Evolutionary conservation across 129 eudicot species (phyloP).

Genomic region (Calendula officinalis): DNA sequence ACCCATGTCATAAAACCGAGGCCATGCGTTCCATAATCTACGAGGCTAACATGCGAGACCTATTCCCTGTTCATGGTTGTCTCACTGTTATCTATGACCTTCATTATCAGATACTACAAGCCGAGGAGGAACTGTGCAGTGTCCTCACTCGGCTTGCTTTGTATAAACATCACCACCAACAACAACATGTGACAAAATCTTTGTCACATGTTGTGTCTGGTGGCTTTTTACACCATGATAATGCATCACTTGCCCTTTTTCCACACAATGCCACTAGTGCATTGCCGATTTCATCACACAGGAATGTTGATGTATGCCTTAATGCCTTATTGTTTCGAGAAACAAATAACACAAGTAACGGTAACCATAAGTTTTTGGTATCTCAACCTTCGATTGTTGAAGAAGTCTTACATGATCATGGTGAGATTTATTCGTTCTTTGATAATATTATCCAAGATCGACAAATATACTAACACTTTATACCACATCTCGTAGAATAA

Average conservation of each 20-base stretch:
- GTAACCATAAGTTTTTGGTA: constrained; percentile 1
- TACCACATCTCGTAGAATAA: background rate
- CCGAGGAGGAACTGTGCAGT: constrained; percentile 47
- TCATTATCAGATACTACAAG: constrained; percentile 37
- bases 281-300: constrained; percentile 29
- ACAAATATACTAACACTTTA: background rate
- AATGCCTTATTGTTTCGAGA: constrained; percentile 51
- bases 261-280: constrained; percentile 28
- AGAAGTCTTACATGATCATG: constrained; percentile 8
- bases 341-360: constrained; percentile 7
- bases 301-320: constrained; percentile 26
- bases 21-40: constrained; percentile 74
- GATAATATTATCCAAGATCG: background rate
- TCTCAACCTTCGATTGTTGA: background rate
- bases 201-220: constrained; percentile 24
- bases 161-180: constrained; percentile 27
- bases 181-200: constrained; percentile 30
- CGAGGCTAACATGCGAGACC: constrained; percentile 67
- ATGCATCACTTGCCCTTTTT: constrained; percentile 25
- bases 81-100: constrained; percentile 40
- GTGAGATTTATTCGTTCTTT: background rate
- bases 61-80: constrained; percentile 69
- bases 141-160: constrained; percentile 44
- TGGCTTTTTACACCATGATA: constrained; percentile 35
- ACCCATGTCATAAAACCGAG: constrained; percentile 38